phyloP scores from a whole-genome alignment of 2,329 filamentous ascomycete genomes.

The Fusarium fracticaudum region DNA sequence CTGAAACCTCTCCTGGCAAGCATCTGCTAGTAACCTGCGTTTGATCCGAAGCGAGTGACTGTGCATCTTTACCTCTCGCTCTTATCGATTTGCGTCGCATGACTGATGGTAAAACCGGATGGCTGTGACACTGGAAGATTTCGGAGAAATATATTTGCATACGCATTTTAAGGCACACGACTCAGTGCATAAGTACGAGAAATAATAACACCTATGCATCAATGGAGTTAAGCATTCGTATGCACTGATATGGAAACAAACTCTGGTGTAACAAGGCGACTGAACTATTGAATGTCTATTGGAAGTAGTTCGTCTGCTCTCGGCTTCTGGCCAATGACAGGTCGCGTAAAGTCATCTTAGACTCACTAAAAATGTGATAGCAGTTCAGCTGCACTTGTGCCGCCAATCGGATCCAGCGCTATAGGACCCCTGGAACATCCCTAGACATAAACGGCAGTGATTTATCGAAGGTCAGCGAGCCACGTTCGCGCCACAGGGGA shows the following conservation, averaged over 20 bases:
- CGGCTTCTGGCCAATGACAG: neutral
- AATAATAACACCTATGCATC: neutral
- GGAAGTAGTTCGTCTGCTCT: neutral
- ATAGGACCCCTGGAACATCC: neutral
- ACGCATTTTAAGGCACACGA: neutral
- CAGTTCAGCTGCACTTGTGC: neutral
- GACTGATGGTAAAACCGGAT: neutral
- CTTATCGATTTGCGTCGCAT: neutral
- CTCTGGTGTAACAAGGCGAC: neutral
- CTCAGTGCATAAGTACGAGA: neutral
- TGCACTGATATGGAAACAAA: neutral
- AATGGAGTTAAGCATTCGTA: too few relatives aligned
- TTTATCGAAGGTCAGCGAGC: neutral
- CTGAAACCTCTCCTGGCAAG: rapidly evolving
- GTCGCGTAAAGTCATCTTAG: neutral
- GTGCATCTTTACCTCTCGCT: neutral
- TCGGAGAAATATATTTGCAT: neutral
- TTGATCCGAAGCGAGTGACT: rapidly evolving
- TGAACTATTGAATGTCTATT: neutral
- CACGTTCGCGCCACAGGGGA: neutral
- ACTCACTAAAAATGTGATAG: neutral
- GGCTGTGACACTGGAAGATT: neutral
- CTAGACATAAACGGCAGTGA: neutral
- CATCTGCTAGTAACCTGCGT: neutral
- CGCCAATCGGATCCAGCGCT: neutral